Evolutionary conservation across 2,329 filamentous ascomycete genomes (phyloP).

Genomic region (Colletotrichum sidae): DNA sequence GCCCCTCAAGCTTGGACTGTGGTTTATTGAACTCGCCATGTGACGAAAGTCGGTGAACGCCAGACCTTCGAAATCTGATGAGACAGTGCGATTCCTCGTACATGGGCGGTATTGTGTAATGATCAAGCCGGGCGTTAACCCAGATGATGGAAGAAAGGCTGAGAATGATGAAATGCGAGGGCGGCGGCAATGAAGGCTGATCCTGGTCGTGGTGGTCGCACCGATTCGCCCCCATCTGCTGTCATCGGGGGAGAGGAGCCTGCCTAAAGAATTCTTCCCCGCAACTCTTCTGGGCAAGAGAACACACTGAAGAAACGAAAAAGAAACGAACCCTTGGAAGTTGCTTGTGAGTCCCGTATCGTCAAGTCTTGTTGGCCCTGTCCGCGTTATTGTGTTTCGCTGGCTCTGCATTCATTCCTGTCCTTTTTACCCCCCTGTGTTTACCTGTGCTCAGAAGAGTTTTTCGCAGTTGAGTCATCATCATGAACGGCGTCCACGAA

Average conservation of each 20-base stretch:
- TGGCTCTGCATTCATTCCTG: too few relatives aligned
- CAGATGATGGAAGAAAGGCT: slow-evolving; percentile 11
- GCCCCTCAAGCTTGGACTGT: too few relatives aligned
- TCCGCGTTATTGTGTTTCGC: too few relatives aligned
- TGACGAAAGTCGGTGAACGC: too few relatives aligned
- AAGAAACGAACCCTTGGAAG: neutral
- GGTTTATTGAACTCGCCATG: too few relatives aligned
- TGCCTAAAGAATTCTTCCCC: slow-evolving; percentile 22
- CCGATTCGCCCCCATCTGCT: slow-evolving; percentile 30
- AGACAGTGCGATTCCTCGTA: too few relatives aligned
- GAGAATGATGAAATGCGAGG: slow-evolving; percentile 25
- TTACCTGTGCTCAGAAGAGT: slow-evolving; percentile 4
- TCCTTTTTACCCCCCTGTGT: too few relatives aligned
- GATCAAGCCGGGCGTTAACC: neutral
- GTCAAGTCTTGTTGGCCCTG: neutral
- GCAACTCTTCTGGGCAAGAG: neutral
- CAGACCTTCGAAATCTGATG: too few relatives aligned
- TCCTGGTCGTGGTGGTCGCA: slow-evolving; percentile 24
- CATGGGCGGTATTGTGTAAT: too few relatives aligned
- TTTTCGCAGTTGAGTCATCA: slow-evolving; percentile 10
- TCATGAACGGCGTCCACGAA: slow-evolving; percentile 35
- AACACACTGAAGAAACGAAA: neutral
- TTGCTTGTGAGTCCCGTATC: too few relatives aligned
- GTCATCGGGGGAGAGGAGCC: slow-evolving; percentile 21
- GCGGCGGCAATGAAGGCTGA: slow-evolving; percentile 15